Evolutionary conservation across 768 basidiomycete genomes (phyloP), one percentile per base, ranked within the genome.

Genomic region (Collybiopsis luxurians): DNA sequence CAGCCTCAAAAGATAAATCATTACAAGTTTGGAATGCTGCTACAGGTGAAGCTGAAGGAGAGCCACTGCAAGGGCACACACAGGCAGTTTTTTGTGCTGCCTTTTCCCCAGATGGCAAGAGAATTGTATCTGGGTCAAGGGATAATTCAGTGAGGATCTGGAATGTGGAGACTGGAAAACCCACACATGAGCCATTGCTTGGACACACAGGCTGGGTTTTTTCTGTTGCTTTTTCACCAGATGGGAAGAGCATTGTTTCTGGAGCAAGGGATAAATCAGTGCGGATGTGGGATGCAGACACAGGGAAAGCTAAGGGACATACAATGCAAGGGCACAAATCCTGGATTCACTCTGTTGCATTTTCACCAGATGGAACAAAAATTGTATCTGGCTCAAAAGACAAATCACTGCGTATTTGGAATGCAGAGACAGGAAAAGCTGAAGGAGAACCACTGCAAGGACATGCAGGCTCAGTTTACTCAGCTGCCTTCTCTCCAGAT

Each of bases 251-350:
- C 45, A 63, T 83, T 24, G 52, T 50, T 5, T 19, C 48, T 23
- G 59, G 59, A 3, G 60, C 81, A 7, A 78, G 79, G 65, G 81
- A 83, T 71, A 76, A 79, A 61, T 79, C 78, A 7, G 70, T 81
- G 13, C 71, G 76, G 15, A 71, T 83, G 9, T 84, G 82, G 82
- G 80, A 82, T 62, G 66, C 79, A 10, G 62, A 65, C 27, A 73
- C 73, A 9, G 80, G 81, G 1, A 21, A 42, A 9, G 27, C 30
- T 12, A 47, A 59, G 23, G 39, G 10, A 9, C 51, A 40, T 38
- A 61, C 61, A 26, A 51, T 68, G 15, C 42, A 40, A 24, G 60
- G 49, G 15, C 49, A 51, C 31, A 19, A 4, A 31, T 7, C 47
- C n/a, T 9, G 5, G 11, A 27, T 53, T 40, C 28, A 5, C 17